Evolutionary conservation across 2,329 filamentous ascomycete genomes (phyloP).

Genomic region (Arthrocladium fulminans): DNA sequence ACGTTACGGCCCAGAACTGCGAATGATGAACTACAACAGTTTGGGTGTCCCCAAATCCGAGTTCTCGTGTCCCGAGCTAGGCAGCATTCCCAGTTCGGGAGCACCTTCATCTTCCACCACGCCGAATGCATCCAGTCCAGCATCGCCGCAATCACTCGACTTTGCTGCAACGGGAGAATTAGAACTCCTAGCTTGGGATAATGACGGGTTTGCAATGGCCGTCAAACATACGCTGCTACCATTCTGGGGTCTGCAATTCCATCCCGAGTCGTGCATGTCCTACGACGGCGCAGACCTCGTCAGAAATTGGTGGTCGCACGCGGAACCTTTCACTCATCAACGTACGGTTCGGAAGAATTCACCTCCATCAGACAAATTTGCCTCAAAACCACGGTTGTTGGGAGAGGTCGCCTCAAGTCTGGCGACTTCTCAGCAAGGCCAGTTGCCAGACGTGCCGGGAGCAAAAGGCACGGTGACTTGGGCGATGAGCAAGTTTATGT

Average conservation of each 20-base stretch:
- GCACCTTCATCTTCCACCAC: neutral
- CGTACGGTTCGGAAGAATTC: neutral
- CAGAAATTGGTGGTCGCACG: constrained; percentile 64
- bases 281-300: constrained; percentile 54
- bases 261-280: constrained; percentile 83
- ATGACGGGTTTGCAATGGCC: constrained; percentile 62
- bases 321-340: constrained; percentile 45
- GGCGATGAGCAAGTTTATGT: neutral
- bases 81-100: constrained; percentile 11
- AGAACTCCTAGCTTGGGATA: constrained; percentile 54
- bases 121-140: constrained; percentile 1
- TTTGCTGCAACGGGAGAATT: constrained; percentile 22
- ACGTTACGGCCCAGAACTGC: constrained; percentile 47
- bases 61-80: constrained; percentile 24
- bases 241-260: constrained; percentile 83
- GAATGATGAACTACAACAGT: constrained; percentile 56
- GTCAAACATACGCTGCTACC: constrained; percentile 59
- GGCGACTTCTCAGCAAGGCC: too few relatives aligned
- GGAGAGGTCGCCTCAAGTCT: too few relatives aligned
- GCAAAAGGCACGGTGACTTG: neutral
- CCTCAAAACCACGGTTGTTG: too few relatives aligned
- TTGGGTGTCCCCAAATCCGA: constrained; percentile 14
- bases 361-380: too few relatives aligned
- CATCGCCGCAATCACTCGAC: neutral
- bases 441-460: neutral